Conservation (phyloP, 2,329 filamentous ascomycete genomes). For the Reticulascus tulasneorum region DNA sequence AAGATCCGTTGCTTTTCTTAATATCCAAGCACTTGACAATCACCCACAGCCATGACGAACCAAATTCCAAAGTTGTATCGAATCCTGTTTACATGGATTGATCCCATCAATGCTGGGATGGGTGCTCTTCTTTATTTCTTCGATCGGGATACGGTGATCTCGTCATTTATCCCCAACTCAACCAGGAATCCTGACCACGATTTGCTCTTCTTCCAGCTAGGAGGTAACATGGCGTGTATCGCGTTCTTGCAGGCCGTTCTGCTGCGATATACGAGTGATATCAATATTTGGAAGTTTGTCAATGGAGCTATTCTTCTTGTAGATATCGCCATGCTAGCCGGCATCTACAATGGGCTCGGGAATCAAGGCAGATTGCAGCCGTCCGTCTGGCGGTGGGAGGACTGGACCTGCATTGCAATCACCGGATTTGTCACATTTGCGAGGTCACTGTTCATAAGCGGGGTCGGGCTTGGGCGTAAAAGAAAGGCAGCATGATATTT, state of each 20-base stretch:
- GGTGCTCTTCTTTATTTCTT: conserved; percentile 17
- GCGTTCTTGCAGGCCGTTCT: conserved; percentile 15
- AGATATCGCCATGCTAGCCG: conserved; percentile 17
- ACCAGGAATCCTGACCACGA: conserved; percentile 11
- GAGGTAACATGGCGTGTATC: conserved; percentile 15
- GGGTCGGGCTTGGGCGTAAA: background rate
- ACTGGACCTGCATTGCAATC: conserved; percentile 1
- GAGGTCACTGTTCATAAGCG: background rate
- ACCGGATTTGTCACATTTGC: background rate
- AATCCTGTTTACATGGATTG: conserved; percentile 18
- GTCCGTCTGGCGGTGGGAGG: conserved; percentile 2
- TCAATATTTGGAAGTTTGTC: conserved; percentile 15
- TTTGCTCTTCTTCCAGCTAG: conserved; percentile 18
- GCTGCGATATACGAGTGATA: conserved; percentile 15
- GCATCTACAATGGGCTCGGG: conserved; percentile 8
- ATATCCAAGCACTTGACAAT: no score
- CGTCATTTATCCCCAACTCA: conserved; percentile 7
- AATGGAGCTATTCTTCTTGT: conserved; percentile 17
- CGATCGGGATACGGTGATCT: conserved; percentile 9
- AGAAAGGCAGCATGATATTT: background rate
- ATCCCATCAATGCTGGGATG: conserved; percentile 17
- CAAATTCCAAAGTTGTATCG: conserved; percentile 9
- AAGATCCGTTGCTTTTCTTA: no score
- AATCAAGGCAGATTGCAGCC: conserved; percentile 12
- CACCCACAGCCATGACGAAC: conserved; percentile 1